Evolutionary conservation across 1,284 basidiomycete species (phyloP).

Genomic region (Leccinum pachyderme): DNA sequence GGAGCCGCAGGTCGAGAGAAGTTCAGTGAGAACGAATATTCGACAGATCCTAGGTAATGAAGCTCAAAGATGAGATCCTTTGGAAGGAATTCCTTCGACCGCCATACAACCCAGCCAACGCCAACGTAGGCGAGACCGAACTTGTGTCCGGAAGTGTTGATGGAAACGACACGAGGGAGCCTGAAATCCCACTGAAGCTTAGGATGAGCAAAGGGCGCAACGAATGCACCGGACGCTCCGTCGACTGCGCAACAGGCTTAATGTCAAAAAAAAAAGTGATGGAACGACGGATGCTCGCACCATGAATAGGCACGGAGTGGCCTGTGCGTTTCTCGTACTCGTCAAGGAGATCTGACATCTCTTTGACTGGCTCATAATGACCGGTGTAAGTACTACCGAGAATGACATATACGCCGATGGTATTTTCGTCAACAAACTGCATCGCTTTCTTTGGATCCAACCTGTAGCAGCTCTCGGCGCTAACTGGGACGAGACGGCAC

Average conservation of each 20-base stretch:
- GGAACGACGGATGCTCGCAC: conserved; percentile 38
- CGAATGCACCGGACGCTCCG: conserved; percentile 78
- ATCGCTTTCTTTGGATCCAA: conserved; percentile 84
- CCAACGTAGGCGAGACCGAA: conserved; percentile 88
- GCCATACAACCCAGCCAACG: conserved; percentile 88
- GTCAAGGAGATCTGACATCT: conserved; percentile 83
- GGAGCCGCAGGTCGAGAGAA: conserved; percentile 91
- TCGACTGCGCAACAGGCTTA: conserved; percentile 49
- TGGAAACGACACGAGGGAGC: conserved; percentile 84
- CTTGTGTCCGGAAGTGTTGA: conserved; percentile 89
- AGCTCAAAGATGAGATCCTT: conserved; percentile 94
- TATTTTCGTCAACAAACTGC: conserved; percentile 91
- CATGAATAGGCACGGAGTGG: conserved; percentile 80
- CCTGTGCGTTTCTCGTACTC: conserved; percentile 85
- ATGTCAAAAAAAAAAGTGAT: neutral
- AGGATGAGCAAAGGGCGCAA: conserved; percentile 83
- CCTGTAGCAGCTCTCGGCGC: conserved; percentile 74
- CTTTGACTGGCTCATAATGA: conserved; percentile 89
- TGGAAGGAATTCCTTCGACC: conserved; percentile 71
- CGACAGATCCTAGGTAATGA: conserved; percentile 70
- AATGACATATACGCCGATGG: conserved; percentile 81
- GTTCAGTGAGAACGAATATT: conserved; percentile 87
- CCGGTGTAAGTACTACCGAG: conserved; percentile 91
- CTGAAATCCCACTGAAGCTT: conserved; percentile 85
- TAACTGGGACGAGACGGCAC: conserved; percentile 76